These are phyloP conservation scores for Fagus sylvatica DNA, from an alignment of 306 rosid genomes.

Conservation along the genomic window DNA sequence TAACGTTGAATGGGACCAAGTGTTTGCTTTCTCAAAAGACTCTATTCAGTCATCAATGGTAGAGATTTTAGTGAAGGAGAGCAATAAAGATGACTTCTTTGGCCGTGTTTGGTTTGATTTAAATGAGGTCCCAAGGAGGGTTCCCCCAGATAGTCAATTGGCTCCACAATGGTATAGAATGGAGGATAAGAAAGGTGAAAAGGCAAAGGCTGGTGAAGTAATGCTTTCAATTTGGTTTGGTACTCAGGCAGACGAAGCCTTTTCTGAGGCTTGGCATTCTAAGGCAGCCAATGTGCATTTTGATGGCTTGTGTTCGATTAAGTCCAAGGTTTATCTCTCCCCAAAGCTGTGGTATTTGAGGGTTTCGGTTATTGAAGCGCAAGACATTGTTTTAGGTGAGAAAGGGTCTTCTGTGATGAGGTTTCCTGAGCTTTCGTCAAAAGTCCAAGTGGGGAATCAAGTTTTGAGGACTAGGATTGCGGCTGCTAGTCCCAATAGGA, in stretches of 20 bases:
- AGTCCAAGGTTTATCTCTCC: constrained; percentile 66
- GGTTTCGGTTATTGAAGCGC: constrained; percentile 55
- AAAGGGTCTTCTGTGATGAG: constrained; percentile 45
- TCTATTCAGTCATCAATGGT: constrained; percentile 56
- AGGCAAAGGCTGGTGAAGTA: constrained; percentile 46
- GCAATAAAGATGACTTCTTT: constrained; percentile 51
- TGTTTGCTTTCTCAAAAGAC: constrained; percentile 60
- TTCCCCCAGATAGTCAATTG: constrained; percentile 58
- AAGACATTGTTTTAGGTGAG: constrained; percentile 50
- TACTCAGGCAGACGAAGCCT: constrained; percentile 67
- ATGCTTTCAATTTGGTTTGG: constrained; percentile 68
- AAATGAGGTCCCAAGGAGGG: constrained; percentile 54
- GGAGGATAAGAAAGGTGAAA: constrained; percentile 63
- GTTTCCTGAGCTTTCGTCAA: constrained; percentile 53
- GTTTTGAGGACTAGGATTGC: constrained; percentile 50
- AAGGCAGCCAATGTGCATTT: constrained; percentile 60
- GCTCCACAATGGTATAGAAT: constrained; percentile 74
- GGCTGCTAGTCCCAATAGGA: constrained; percentile 40
- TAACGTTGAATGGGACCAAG: constrained; percentile 55
- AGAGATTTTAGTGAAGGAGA: constrained; percentile 51
- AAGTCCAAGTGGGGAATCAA: constrained; percentile 56
- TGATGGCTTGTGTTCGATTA: constrained; percentile 60
- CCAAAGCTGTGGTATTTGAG: constrained; percentile 65
- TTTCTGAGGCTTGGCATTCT: constrained; percentile 68
- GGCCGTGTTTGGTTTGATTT: constrained; percentile 63